Base-by-base conservation (phyloP, 2,329 filamentous ascomycete genomes). In the Beauveria asiatica region DNA sequence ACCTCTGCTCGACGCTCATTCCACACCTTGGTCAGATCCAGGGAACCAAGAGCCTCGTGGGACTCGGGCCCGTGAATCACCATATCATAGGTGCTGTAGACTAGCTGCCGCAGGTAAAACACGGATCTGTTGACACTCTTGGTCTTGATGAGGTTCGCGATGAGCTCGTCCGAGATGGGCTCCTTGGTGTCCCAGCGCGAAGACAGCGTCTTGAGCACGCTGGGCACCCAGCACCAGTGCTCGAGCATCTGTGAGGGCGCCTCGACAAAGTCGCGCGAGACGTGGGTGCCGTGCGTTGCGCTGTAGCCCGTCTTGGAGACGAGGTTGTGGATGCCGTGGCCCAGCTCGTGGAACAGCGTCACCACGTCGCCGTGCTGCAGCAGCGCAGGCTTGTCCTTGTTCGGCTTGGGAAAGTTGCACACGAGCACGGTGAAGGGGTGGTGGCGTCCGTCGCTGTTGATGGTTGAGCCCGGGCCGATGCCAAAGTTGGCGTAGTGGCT, bases 401-500 rank as follows among this genome's bases (percentile, higher is more conserved):
- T 89, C 2, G 89, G 87, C 75, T 92, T 92, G 69, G 85, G 89
- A 72, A 93, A 93, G 75, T 93, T 93, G 81, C 89, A 93, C 11
- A 93, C 89, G 13, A 93, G 78, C 1, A 89, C 87, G 0, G 89
- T 93, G 1, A 87, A 88, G 5, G 89, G 89, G 71, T 92, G 92
- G 61, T 85, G 81, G 58, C 88, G 82, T 44, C 83, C 86, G 64
- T 88, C 89, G 62, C 90, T 83, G 58, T 82, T 77, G 60, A 81
- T 76, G 59, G 85, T 75, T 73, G 83, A 91, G 23, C 88, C 87
- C 1, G 89, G 87, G 73, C 90, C 85, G 2, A 94, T 73, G 73
- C 87, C 90, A 77, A 94, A 93, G 77, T 93, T 93, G 68, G 90
- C 90, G 7, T 90, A 89, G 68, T 93, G 90, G n/a, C 88, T 87